Conservation (phyloP, 1,284 basidiomycete species). For the Moesziomyces sp. region DNA sequence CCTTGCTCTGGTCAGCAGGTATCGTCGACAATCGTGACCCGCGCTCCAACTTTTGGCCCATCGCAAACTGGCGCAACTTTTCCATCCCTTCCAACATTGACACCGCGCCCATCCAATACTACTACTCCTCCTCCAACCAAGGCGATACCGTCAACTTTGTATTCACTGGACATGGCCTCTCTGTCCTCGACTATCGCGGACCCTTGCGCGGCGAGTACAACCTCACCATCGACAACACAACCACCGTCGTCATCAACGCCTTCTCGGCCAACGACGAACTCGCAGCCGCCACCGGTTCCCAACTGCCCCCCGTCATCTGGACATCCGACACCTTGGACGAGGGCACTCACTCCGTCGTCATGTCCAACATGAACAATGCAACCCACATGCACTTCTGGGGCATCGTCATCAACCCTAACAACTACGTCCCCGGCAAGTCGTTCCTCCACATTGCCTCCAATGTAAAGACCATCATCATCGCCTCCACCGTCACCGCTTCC, state of each 20-base stretch:
- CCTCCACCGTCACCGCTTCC: constrained; percentile 28
- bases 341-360: constrained; percentile 31
- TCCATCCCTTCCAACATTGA: constrained; percentile 24
- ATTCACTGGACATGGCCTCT: constrained; percentile 33
- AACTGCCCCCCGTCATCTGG: constrained; percentile 34
- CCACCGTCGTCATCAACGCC: constrained; percentile 31
- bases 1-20: constrained; percentile 35
- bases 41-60: constrained; percentile 30
- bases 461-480: constrained; percentile 35
- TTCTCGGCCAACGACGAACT: constrained; percentile 24
- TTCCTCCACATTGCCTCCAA: constrained; percentile 18
- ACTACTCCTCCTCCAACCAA: constrained; percentile 16
- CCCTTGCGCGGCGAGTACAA: constrained; percentile 35
- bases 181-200: constrained; percentile 35
- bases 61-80: constrained; percentile 18
- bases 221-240: constrained; percentile 25
- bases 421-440: constrained; percentile 33
- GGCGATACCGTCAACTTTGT: constrained; percentile 36
- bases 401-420: constrained; percentile 43
- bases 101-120: constrained; percentile 37
- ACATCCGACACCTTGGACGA: constrained; percentile 29
- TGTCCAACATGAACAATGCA: constrained; percentile 32
- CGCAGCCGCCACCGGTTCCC: constrained; percentile 10
- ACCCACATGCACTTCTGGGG: constrained; percentile 42
- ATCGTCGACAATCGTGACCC: constrained; percentile 41